Conservation (phyloP, 1,139 yeast species). For the Torulaspora globosa region DNA sequence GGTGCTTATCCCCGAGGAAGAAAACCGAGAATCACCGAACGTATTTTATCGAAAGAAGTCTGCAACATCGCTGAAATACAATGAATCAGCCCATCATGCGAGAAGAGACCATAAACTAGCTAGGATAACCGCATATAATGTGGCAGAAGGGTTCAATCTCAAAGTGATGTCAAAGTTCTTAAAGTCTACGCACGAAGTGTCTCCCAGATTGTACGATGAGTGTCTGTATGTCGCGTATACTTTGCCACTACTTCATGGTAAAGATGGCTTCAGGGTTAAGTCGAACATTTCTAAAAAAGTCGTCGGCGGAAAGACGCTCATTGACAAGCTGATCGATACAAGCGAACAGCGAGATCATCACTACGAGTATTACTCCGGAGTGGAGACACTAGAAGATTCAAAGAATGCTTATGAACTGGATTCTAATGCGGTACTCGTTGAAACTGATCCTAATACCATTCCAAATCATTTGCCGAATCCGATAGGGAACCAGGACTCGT, state of each 20-base stretch:
- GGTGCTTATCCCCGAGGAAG: constrained; percentile 78
- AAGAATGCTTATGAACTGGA: constrained; percentile 47
- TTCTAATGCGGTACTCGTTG: constrained; percentile 15
- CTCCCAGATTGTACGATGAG: constrained; percentile 85
- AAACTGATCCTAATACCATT: constrained; percentile 18
- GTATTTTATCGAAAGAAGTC: constrained; percentile 20
- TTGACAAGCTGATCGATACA: constrained; percentile 74
- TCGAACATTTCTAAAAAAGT: constrained; percentile 68
- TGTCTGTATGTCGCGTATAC: constrained; percentile 87
- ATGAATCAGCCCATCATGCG: constrained; percentile 62
- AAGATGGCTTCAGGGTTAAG: constrained; percentile 75
- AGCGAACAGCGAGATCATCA: constrained; percentile 87
- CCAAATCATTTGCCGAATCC: constrained; percentile 30
- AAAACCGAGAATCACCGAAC: constrained; percentile 24
- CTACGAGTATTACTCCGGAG: constrained; percentile 86
- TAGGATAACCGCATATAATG: constrained; percentile 84
- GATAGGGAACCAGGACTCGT: constrained; percentile 37
- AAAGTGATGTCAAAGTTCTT: constrained; percentile 61
- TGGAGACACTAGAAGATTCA: constrained; percentile 62
- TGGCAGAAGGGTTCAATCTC: constrained; percentile 76
- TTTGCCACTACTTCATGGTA: constrained; percentile 82
- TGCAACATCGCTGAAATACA: constrained; percentile 8
- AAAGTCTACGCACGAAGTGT: constrained; percentile 66
- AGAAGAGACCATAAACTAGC: constrained; percentile 66
- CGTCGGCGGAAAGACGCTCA: constrained; percentile 54